phyloP scores from a whole-genome alignment of 2,329 filamentous ascomycete genomes.

The Lachnellula arida region DNA sequence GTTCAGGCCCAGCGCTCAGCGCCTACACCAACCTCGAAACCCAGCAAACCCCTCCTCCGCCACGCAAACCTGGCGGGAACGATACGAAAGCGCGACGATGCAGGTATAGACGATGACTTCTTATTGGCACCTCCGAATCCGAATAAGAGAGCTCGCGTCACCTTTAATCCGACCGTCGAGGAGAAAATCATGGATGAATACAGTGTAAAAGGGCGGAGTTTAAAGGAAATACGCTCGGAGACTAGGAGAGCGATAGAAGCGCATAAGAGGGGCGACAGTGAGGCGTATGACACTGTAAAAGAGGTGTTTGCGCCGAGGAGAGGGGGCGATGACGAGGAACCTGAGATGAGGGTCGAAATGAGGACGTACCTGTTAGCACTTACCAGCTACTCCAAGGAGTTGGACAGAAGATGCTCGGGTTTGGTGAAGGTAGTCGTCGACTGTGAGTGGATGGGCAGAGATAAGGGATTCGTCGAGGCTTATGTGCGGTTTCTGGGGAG shows the following conservation, averaged over 20 bases:
- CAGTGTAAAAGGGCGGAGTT: constrained; percentile 21
- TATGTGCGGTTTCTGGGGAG: constrained; percentile 66
- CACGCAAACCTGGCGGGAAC: constrained; percentile 25
- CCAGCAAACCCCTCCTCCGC: constrained; percentile 29
- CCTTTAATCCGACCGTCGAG: constrained; percentile 32
- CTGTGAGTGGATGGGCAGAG: constrained; percentile 61
- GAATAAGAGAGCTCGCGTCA: constrained; percentile 28
- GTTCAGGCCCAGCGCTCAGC: constrained; percentile 8
- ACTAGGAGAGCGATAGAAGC: constrained; percentile 43
- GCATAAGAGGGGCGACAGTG: constrained; percentile 52
- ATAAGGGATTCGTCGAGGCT: constrained; percentile 60
- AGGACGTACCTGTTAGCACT: constrained; percentile 60
- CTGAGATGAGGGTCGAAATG: constrained; percentile 35
- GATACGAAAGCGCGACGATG: constrained; percentile 26
- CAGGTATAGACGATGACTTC: constrained; percentile 24
- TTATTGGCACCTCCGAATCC: constrained; percentile 22
- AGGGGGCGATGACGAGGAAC: constrained; percentile 19
- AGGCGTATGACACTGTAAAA: constrained; percentile 58
- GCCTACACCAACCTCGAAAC: constrained; percentile 12
- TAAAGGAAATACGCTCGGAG: constrained; percentile 28
- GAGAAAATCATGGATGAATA: constrained; percentile 30
- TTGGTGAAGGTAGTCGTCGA: constrained; percentile 55
- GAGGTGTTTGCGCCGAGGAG: constrained; percentile 42
- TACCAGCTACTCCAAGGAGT: constrained; percentile 54
- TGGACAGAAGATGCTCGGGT: constrained; percentile 54